These are phyloP conservation scores for Persicaria maculosa DNA, from an alignment of 148 eudicot species.

Conservation along the genomic window DNA sequence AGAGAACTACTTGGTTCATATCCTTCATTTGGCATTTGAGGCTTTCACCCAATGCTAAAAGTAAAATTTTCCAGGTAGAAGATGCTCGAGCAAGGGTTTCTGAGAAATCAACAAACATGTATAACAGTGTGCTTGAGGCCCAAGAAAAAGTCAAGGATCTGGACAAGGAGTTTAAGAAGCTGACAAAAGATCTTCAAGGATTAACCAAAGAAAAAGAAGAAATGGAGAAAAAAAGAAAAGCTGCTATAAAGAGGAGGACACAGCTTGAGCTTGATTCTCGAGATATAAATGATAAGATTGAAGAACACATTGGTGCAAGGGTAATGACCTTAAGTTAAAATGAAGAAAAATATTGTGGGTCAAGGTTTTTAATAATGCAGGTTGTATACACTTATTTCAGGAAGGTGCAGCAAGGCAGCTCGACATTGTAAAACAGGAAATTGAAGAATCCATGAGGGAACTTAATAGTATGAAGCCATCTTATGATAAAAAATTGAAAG, in stretches of 20 bases:
- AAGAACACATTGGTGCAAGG: constrained; percentile 50
- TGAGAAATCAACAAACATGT: constrained; percentile 60
- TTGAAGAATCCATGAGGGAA: constrained; percentile 52
- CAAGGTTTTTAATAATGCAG: constrained; percentile 29
- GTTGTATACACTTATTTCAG: constrained; percentile 25
- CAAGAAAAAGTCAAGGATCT: constrained; percentile 77
- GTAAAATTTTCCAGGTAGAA: constrained; percentile 46
- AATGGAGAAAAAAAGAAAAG: constrained; percentile 56
- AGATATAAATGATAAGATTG: constrained; percentile 72
- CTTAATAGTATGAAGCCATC: constrained; percentile 54
- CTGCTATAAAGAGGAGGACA: constrained; percentile 65
- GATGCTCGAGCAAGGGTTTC: constrained; percentile 64
- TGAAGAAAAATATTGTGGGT: not conserved
- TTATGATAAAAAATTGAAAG: constrained; percentile 49
- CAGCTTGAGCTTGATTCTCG: constrained; percentile 80
- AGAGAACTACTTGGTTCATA: not conserved
- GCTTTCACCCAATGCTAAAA: not conserved
- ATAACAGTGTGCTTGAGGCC: constrained; percentile 61
- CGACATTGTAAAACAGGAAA: constrained; percentile 57
- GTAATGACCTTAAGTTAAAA: constrained; percentile 25
- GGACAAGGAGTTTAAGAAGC: constrained; percentile 70
- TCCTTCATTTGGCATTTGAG: not conserved
- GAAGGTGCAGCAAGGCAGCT: constrained; percentile 74
- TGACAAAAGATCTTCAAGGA: constrained; percentile 71
- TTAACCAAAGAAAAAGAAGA: constrained; percentile 75